These are phyloP conservation scores for Candida pini DNA, from an alignment of 805 yeast genomes.

Conservation along the genomic window DNA sequence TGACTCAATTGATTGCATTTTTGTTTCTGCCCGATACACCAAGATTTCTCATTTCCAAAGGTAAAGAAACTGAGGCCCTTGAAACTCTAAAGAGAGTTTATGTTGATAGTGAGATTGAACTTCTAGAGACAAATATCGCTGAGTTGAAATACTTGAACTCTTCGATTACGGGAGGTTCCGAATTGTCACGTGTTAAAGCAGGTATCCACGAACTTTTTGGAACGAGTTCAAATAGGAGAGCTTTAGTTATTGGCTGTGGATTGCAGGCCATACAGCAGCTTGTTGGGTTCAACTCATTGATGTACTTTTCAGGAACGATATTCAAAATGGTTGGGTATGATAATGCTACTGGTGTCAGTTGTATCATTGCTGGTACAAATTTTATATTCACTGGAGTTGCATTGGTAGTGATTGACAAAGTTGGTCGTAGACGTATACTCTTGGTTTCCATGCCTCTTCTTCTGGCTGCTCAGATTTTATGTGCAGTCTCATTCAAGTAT, in stretches of 20 bases:
- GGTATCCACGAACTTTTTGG: conserved; percentile 37
- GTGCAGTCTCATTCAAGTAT: conserved; percentile 47
- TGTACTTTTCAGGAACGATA: conserved; percentile 52
- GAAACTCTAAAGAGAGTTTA: conserved; percentile 36
- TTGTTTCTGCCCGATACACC: conserved; percentile 52
- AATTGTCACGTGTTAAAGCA: conserved; percentile 22
- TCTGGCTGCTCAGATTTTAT: conserved; percentile 38
- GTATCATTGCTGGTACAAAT: conserved; percentile 51
- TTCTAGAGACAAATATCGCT: conserved; percentile 36
- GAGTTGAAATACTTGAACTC: conserved; percentile 31
- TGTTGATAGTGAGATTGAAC: conserved; percentile 30
- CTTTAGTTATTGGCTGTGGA: conserved; percentile 50
- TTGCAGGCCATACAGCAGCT: conserved; percentile 53
- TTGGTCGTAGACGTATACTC: conserved; percentile 47
- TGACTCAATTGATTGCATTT: conserved; percentile 40
- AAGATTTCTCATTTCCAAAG: conserved; percentile 42
- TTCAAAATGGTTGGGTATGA: conserved; percentile 48
- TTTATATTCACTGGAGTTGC: conserved; percentile 48
- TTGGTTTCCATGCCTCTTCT: conserved; percentile 42
- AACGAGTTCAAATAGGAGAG: conserved; percentile 42
- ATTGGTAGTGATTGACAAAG: conserved; percentile 41
- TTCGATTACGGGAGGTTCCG: conserved; percentile 27
- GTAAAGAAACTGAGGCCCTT: conserved; percentile 34
- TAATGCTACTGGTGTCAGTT: conserved; percentile 49
- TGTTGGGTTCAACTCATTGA: conserved; percentile 52